These are phyloP conservation scores for Umbelopsis sp. DNA, from an alignment of 192 early-diverging fungal genomes.

Conservation along the genomic window DNA sequence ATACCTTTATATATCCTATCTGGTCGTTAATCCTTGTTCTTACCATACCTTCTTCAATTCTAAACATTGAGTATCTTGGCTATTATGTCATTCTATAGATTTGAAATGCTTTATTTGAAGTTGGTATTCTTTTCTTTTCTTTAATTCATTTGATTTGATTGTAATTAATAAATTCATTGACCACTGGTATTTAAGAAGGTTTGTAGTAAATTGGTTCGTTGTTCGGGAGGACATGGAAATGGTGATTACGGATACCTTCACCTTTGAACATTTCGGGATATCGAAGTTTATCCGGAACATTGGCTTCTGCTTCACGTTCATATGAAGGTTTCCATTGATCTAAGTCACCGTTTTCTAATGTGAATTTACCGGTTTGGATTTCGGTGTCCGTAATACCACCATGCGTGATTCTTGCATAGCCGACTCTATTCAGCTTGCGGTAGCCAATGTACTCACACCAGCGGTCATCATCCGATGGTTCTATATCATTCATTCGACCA, in stretches of 20 bases:
- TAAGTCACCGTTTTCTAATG: constrained; percentile 47
- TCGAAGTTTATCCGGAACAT: constrained; percentile 52
- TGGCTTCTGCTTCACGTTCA: constrained; percentile 51
- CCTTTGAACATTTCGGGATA: constrained; percentile 75
- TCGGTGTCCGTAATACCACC: constrained; percentile 86
- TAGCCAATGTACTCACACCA: constrained; percentile 87
- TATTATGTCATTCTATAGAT: too few species aligned
- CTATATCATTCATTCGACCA: constrained; percentile 75
- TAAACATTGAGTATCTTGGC: too few species aligned
- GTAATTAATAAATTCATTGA: neutral
- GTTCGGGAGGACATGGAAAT: constrained; percentile 76
- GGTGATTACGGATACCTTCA: constrained; percentile 70
- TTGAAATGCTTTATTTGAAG: too few species aligned
- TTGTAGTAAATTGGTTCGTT: constrained; percentile 11
- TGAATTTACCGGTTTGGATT: constrained; percentile 80
- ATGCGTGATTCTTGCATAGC: constrained; percentile 76
- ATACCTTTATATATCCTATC: too few species aligned
- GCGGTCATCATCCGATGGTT: constrained; percentile 73
- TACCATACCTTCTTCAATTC: too few species aligned
- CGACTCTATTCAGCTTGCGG: constrained; percentile 71
- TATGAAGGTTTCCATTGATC: constrained; percentile 58
- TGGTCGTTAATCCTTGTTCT: too few species aligned
- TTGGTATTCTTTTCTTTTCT: neutral
- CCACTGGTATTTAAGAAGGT: constrained; percentile 58
- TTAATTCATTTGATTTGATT: neutral